Conservation (phyloP, 192 early-diverging fungal genomes). For the Coemansia sp. region DNA sequence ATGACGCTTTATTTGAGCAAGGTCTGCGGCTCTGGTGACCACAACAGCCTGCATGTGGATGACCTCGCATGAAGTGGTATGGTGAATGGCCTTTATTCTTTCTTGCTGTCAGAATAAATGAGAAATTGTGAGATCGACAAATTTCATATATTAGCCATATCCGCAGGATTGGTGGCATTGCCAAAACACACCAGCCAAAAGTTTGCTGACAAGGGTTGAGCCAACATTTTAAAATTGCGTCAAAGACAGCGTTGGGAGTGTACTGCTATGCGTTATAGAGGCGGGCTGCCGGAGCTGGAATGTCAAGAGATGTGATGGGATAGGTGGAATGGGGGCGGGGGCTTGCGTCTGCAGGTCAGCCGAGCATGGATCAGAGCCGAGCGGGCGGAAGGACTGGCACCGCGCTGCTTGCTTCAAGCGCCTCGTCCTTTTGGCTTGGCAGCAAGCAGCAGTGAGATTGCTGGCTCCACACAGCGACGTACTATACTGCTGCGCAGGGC, state of each 20-base stretch:
- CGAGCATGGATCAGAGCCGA: constrained; percentile 22
- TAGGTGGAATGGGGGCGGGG: constrained; percentile 11
- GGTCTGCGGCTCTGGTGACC: no score
- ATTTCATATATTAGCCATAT: background rate
- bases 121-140: background rate
- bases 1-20: no score
- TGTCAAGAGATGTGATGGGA: background rate
- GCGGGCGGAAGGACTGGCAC: background rate
- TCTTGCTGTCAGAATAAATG: background rate
- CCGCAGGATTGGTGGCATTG: background rate
- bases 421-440: constrained; percentile 6
- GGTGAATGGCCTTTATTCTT: background rate
- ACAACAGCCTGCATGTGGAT: background rate
- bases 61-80: background rate
- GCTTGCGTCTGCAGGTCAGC: constrained; percentile 25
- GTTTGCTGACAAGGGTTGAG: background rate
- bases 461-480: constrained; percentile 6
- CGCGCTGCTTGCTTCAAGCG: background rate
- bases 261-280: background rate
- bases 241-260: background rate
- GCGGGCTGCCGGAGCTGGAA: constrained; percentile 12
- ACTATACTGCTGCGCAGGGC: constrained; percentile 8
- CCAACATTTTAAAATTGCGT: background rate
- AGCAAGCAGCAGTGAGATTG: background rate
- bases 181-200: background rate